These are phyloP conservation scores for Hevea brasiliensis DNA, from an alignment of 345 rosid genomes.

Conservation along the genomic window DNA sequence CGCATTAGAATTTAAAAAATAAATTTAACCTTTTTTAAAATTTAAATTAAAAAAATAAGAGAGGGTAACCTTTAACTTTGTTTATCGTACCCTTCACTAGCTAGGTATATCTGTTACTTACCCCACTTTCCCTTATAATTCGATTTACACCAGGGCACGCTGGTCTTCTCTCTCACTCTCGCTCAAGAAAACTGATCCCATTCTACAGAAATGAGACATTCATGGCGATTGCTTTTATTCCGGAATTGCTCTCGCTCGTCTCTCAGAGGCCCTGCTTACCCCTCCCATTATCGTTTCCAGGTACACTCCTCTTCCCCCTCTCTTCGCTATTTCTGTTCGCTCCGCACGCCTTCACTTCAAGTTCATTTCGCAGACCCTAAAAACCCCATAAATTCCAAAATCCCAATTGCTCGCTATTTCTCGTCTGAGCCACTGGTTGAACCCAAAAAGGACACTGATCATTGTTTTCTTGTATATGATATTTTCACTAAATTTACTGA, in stretches of 20 bases:
- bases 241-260: constrained; percentile 44
- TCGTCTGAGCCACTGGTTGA: constrained; percentile 60
- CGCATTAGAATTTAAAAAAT: no score
- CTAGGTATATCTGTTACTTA: no score
- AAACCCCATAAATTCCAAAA: neutral
- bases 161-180: neutral
- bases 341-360: constrained; percentile 20
- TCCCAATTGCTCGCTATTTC: constrained; percentile 33
- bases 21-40: no score
- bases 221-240: constrained; percentile 60
- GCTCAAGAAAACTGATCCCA: neutral
- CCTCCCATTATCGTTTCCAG: constrained; percentile 34
- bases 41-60: no score
- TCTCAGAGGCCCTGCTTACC: constrained; percentile 24
- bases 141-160: no score
- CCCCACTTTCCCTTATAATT: no score
- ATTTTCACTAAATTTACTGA: constrained; percentile 50
- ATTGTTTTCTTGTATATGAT: constrained; percentile 31
- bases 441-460: constrained; percentile 39
- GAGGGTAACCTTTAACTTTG: no score
- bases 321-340: constrained; percentile 31
- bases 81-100: no score
- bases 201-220: constrained; percentile 53
- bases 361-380: constrained; percentile 6
- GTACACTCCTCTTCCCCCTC: constrained; percentile 28